These are phyloP conservation scores for Quercus wislizeni DNA, from an alignment of 306 rosid genomes.

Conservation along the genomic window DNA sequence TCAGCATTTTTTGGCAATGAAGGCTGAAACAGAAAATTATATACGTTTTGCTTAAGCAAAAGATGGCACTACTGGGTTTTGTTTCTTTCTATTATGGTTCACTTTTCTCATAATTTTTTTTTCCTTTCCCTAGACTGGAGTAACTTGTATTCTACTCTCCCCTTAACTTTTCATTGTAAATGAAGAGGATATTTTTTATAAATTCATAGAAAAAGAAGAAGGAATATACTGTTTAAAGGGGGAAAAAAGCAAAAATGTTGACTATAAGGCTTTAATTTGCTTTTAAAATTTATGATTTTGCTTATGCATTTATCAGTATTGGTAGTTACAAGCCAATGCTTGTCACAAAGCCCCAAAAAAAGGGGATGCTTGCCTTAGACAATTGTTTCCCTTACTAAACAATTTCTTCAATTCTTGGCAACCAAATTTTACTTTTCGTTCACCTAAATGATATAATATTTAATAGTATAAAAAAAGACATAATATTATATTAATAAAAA, in stretches of 20 bases:
- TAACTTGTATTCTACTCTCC: neutral
- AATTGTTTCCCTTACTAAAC: conserved; percentile 38
- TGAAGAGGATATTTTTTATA: conserved; percentile 19
- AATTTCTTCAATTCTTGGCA: conserved; percentile 71
- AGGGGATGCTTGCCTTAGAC: conserved; percentile 38
- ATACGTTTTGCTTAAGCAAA: conserved; percentile 21
- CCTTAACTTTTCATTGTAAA: neutral
- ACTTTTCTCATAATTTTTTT: neutral
- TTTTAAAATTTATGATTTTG: conserved; percentile 3
- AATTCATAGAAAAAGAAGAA: conserved; percentile 19
- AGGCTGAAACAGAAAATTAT: neutral
- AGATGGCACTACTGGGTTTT: neutral
- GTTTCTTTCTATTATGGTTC: neutral
- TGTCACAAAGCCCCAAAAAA: neutral
- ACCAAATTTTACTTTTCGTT: conserved; percentile 66
- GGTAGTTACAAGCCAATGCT: conserved; percentile 1
- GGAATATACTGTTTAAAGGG: conserved; percentile 17
- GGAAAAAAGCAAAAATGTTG: conserved; percentile 26
- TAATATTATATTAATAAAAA: conserved; percentile 2
- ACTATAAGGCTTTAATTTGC: conserved; percentile 22
- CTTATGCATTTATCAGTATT: conserved; percentile 4
- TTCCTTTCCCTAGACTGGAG: neutral
- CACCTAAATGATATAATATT: conserved; percentile 48
- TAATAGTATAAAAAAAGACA: conserved; percentile 9
- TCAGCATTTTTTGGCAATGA: conserved; percentile 10